phyloP scores from a whole-genome alignment of 1,284 basidiomycete species.

The Fistulinella staudtii region DNA sequence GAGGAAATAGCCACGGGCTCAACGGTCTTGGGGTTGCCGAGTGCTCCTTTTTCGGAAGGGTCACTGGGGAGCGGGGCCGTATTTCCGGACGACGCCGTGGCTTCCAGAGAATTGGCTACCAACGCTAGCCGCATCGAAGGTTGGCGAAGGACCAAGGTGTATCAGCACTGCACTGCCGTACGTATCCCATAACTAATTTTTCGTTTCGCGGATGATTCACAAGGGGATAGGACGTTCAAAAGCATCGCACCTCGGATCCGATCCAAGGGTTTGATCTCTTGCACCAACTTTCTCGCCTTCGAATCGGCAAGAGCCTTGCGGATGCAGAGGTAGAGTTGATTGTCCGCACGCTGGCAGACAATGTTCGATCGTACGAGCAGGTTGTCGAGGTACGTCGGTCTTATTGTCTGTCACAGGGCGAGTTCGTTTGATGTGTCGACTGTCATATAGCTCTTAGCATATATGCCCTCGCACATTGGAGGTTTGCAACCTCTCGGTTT shows the following conservation, averaged over 20 bases:
- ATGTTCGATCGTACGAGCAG: conserved; percentile 77
- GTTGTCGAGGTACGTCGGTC: conserved; percentile 78
- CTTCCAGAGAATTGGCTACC: conserved; percentile 57
- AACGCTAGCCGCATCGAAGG: conserved; percentile 77
- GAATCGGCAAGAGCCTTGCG: conserved; percentile 56
- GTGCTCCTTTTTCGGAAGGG: conserved; percentile 41
- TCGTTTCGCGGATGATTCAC: conserved; percentile 6
- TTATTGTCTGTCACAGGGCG: neutral
- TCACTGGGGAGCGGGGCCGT: conserved; percentile 65
- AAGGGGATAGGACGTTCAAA: conserved; percentile 47
- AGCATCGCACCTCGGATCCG: conserved; percentile 39
- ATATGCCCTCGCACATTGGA: conserved; percentile 73
- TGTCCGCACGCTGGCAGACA: conserved; percentile 67
- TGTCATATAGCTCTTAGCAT: conserved; percentile 67
- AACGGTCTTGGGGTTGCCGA: conserved; percentile 64
- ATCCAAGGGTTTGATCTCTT: conserved; percentile 65
- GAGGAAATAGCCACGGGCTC: conserved; percentile 69
- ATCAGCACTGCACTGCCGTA: conserved; percentile 59
- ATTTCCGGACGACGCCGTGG: conserved; percentile 60
- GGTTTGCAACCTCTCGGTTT: conserved; percentile 85
- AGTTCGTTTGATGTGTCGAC: neutral
- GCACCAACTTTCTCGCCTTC: conserved; percentile 70
- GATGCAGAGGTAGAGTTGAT: conserved; percentile 72
- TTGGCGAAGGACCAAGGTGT: conserved; percentile 69
- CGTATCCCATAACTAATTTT: conserved; percentile 15